Evolutionary conservation across 2,329 filamentous ascomycete species (phyloP), one percentile per base, ranked within the genome.

Genomic region (Arthrobotrys entomopaga): DNA sequence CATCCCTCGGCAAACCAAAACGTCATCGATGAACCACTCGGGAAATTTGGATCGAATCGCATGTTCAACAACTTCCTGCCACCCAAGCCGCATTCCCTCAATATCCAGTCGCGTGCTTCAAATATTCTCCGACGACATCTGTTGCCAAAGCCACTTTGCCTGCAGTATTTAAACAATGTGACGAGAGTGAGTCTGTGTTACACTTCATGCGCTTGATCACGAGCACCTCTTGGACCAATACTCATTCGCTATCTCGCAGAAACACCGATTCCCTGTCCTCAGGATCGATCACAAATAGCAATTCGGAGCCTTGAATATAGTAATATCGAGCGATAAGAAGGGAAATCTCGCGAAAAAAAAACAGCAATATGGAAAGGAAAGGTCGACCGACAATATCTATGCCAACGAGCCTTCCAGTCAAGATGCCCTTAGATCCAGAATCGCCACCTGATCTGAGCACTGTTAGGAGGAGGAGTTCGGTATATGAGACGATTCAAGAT

Each of bases 1-100:
- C 58, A 22, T 65, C 38, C 61, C 69, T 74, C 70, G 70, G 70
- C 63, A 74, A 66, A 58, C 57, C 19, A 38, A n/a, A 73, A 74
- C 70, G 70, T 74, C 70, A 74, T 74, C 63, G 46, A 57, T 38
- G 40, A n/a, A 13, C 50, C 50, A 52, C 24, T 66, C 63, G 56
- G 70, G 57, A 20, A 59, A 67, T 74, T 74, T 54, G n/a, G 26
- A 64, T 53, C 57, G 52, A 24, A 67, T 64, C 63, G 56, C 57
- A 64, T 24, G 48, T 65, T 43, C 26, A 43, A 13, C 52, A 26
- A 38, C 42, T 50, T 61, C 67, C 46, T 61, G 49, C n/a, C 54
- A 20, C 48, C 48, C 42, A 7, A 46, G 15, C n/a, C 52, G 40
- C 70, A 59, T 59, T 67, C 56, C 34, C 16, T 56, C 15, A 29